These are phyloP conservation scores for Calonectria leucothoes DNA, from an alignment of 2,329 filamentous ascomycete genomes.

Conservation along the genomic window DNA sequence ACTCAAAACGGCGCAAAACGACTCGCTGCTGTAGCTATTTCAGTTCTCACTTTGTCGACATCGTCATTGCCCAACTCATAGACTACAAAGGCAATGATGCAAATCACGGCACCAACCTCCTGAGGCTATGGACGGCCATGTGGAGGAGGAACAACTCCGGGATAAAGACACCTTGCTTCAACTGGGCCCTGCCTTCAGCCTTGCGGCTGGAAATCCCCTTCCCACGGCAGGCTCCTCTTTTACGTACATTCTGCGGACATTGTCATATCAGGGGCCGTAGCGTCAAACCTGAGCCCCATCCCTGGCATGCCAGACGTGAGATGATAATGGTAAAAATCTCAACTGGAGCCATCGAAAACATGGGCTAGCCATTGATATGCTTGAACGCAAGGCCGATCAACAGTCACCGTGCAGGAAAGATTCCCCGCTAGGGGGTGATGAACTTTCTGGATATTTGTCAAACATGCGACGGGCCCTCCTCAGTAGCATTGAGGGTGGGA, in stretches of 20 bases:
- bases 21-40: conserved; percentile 59
- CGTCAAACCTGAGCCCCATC: conserved; percentile 80
- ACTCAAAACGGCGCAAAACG: conserved; percentile 67
- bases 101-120: conserved; percentile 72
- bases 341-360: conserved; percentile 79
- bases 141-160: conserved; percentile 72
- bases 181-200: conserved; percentile 29
- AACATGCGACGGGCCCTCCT: conserved; percentile 78
- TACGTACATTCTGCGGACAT: conserved; percentile 69
- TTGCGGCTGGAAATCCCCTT: neutral
- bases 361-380: conserved; percentile 70
- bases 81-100: conserved; percentile 61
- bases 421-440: conserved; percentile 75
- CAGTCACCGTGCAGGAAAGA: conserved; percentile 76
- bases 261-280: conserved; percentile 76
- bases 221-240: neutral
- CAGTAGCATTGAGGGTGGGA: conserved; percentile 76
- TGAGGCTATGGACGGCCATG: conserved; percentile 74
- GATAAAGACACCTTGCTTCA: conserved; percentile 70
- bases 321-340: conserved; percentile 85
- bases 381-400: conserved; percentile 79
- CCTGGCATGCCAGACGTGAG: conserved; percentile 79
- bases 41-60: conserved; percentile 68
- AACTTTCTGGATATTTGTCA: conserved; percentile 82
- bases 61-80: conserved; percentile 60